Percentiles rank a stretch among this genome's conserved stretches.
These are phyloP conservation scores for Dacryopinax primogenitus DNA, from an alignment of 768 basidiomycete species.

Conservation along the genomic window DNA sequence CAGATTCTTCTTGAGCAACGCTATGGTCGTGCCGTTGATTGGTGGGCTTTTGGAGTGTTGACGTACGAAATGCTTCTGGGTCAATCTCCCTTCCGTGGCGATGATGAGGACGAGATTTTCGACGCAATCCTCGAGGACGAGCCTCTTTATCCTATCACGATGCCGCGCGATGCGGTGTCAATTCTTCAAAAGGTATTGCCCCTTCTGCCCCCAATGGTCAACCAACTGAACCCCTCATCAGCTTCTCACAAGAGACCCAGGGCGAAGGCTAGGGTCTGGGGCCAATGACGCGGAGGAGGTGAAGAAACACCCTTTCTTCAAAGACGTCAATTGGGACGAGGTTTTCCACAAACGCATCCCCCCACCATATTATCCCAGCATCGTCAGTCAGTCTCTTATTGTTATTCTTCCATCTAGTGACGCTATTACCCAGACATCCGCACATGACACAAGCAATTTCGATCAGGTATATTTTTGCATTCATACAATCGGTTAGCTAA, in stretches of 20 bases:
- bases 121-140: constrained; percentile 98
- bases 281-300: constrained; percentile 93
- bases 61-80: constrained; percentile 98
- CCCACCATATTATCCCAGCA: constrained; percentile 91
- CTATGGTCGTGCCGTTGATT: constrained; percentile 96
- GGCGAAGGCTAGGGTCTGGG: constrained; percentile 77
- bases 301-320: constrained; percentile 96
- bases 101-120: constrained; percentile 99
- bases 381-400: constrained; percentile 42
- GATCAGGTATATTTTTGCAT: constrained; percentile 24
- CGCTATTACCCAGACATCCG: constrained; percentile 48
- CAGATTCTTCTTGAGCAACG: constrained; percentile 98
- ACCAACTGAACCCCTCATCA: constrained; percentile 25
- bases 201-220: constrained; percentile 10
- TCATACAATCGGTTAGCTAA: constrained; percentile 20
- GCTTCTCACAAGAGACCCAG: constrained; percentile 86
- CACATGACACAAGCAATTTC: constrained; percentile 48
- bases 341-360: constrained; percentile 95
- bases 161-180: constrained; percentile 94
- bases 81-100: constrained; percentile 97
- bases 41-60: constrained; percentile 99
- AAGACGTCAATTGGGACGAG: constrained; percentile 93
- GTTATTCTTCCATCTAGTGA: constrained; percentile 13
- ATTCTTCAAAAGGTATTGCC: constrained; percentile 87
- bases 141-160: constrained; percentile 95